A percentile compares a stretch with the other conserved stretches of the same genome.
Conservation (phyloP, 164 flowering plant genomes). For the Magnolia officinalis region DNA sequence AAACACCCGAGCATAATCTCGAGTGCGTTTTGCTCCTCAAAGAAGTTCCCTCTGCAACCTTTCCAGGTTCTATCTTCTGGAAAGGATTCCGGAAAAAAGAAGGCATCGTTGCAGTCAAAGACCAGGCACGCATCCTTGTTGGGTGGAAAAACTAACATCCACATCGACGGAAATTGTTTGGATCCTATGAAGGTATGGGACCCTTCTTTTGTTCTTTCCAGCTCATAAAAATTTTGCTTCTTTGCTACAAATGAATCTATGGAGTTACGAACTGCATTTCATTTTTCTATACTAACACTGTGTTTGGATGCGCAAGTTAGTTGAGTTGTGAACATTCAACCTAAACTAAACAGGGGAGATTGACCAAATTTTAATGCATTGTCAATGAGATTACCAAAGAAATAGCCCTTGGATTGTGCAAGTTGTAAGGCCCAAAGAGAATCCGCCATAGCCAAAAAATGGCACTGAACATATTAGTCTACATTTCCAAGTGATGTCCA, state of each 20-base stretch:
- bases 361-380: no score
- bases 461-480: not conserved
- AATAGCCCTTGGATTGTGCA: no score
- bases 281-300: not conserved
- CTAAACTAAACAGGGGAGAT: no score
- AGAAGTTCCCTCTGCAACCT: slow-evolving; percentile 56
- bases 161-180: slow-evolving; percentile 24
- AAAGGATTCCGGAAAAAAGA: slow-evolving; percentile 45
- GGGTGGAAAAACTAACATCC: slow-evolving; percentile 29
- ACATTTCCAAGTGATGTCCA: not conserved
- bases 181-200: slow-evolving; percentile 46
- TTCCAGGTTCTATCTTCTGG: slow-evolving; percentile 49
- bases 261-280: not conserved
- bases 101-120: slow-evolving; percentile 31
- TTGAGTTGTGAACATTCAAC: no score
- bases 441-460: not conserved
- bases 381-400: no score
- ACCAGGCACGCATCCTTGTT: slow-evolving; percentile 33
- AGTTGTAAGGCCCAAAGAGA: no score
- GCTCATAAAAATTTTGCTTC: not conserved
- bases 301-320: not conserved
- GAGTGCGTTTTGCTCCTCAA: slow-evolving; percentile 83
- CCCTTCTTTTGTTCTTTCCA: not conserved
- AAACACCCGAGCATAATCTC: slow-evolving; percentile 80
- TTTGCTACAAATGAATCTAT: no score